Percentiles rank a stretch among this genome's conserved stretches.
phyloP scores from a whole-genome alignment of 345 rosid species.

The Eucalyptus melliodora region DNA sequence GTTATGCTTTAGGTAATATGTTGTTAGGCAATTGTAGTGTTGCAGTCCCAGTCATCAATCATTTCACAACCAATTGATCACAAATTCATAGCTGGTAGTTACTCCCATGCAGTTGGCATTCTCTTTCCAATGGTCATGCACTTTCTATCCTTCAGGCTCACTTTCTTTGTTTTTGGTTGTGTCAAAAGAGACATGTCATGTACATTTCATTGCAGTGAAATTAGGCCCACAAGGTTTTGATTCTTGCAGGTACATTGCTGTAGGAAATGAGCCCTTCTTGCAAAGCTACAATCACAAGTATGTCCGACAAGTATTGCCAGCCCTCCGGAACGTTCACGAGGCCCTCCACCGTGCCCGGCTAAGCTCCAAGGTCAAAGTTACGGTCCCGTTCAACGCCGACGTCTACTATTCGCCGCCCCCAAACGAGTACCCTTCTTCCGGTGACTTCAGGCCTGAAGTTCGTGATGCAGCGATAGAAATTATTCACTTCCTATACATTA shows the following conservation, averaged over 20 bases:
- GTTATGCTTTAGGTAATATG: neutral
- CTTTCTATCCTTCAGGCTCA: neutral
- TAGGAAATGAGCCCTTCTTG: slow-evolving; percentile 79
- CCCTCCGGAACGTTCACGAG: slow-evolving; percentile 54
- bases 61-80: neutral
- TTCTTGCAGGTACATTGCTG: slow-evolving; percentile 48
- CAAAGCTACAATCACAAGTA: slow-evolving; percentile 43
- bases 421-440: slow-evolving; percentile 55
- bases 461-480: slow-evolving; percentile 39
- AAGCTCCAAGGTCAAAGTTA: slow-evolving; percentile 34
- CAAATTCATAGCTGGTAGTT: neutral
- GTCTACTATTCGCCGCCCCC: slow-evolving; percentile 40
- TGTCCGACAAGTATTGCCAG: slow-evolving; percentile 40
- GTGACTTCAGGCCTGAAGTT: slow-evolving; percentile 53
- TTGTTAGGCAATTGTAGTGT: neutral
- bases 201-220: neutral
- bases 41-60: neutral
- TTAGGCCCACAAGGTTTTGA: neutral
- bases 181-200: neutral
- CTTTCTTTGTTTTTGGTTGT: neutral
- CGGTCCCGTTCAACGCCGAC: slow-evolving; percentile 72
- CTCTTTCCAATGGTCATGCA: neutral
- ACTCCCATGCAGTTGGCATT: neutral
- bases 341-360: slow-evolving; percentile 46
- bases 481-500: slow-evolving; percentile 38